Conservation (phyloP, 345 rosid species). For the Pelargonium nanum region DNA sequence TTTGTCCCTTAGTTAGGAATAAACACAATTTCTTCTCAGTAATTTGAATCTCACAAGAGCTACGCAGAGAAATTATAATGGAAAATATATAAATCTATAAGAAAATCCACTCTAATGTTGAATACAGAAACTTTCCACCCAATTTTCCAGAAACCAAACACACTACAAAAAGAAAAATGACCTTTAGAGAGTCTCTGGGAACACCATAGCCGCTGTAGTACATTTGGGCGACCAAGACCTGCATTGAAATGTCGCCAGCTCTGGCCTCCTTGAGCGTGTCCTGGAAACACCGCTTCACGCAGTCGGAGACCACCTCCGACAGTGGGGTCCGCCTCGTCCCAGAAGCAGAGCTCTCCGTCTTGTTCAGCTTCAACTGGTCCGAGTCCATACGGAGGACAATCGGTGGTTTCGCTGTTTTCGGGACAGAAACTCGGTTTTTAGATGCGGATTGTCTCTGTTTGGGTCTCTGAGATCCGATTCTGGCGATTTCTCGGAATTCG, state of each 20-base stretch:
- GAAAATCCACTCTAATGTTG: too few species aligned
- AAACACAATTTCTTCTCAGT: neutral
- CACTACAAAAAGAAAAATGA: conserved; percentile 5
- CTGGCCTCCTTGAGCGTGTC: conserved; percentile 70
- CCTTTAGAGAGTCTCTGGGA: conserved; percentile 63
- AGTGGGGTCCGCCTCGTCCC: conserved; percentile 40
- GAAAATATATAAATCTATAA: neutral
- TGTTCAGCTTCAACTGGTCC: conserved; percentile 24
- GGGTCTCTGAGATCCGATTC: conserved; percentile 22
- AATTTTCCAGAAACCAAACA: neutral
- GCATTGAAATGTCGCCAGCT: conserved; percentile 65
- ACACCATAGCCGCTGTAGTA: conserved; percentile 68
- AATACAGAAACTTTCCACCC: neutral
- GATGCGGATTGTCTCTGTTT: conserved; percentile 20
- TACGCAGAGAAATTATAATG: neutral
- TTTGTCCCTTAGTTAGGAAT: conserved; percentile 38
- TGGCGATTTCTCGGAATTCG: conserved; percentile 37
- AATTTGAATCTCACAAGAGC: too few species aligned
- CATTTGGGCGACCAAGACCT: conserved; percentile 83
- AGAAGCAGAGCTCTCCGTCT: conserved; percentile 24
- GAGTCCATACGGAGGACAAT: conserved; percentile 21
- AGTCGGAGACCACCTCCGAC: conserved; percentile 55
- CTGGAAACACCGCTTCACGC: conserved; percentile 63
- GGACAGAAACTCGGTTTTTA: conserved; percentile 17
- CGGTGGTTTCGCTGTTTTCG: conserved; percentile 13